Conservation (phyloP, 768 basidiomycete genomes). For the Suillus subalutaceus region DNA sequence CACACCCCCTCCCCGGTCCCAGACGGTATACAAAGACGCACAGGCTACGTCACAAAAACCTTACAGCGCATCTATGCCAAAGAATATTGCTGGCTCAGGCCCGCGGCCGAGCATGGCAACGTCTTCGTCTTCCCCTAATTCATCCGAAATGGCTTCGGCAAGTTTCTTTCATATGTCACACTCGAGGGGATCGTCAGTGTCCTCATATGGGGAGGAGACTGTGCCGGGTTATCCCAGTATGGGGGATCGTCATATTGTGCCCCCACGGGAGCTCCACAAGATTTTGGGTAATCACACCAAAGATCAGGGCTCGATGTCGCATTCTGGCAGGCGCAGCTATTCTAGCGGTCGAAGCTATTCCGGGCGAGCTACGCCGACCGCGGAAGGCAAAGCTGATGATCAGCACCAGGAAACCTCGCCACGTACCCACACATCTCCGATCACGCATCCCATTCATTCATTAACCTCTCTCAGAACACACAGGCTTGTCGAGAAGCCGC, state of each 20-base stretch:
- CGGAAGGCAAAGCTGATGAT: conserved; percentile 13
- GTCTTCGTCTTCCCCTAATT: conserved; percentile 62
- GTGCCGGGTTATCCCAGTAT: conserved; percentile 41
- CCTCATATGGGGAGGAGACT: conserved; percentile 52
- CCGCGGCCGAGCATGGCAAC: conserved; percentile 52
- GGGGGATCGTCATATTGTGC: conserved; percentile 50
- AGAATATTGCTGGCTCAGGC: conserved; percentile 17
- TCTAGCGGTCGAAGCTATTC: conserved; percentile 22
- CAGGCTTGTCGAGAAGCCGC: conserved; percentile 7
- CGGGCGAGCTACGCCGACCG: conserved; percentile 18
- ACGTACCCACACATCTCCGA: conserved; percentile 54
- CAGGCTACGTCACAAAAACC: neutral
- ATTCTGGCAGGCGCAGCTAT: conserved; percentile 21
- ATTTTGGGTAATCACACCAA: conserved; percentile 33
- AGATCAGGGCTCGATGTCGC: neutral
- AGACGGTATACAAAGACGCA: neutral
- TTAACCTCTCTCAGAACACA: conserved; percentile 29
- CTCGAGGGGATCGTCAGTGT: conserved; percentile 56
- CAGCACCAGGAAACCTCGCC: conserved; percentile 37
- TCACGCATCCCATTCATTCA: conserved; percentile 47
- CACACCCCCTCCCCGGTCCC: conserved; percentile 3
- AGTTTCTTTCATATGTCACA: conserved; percentile 53
- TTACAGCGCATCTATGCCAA: conserved; percentile 14
- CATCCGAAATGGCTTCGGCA: conserved; percentile 57
- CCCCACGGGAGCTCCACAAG: conserved; percentile 56